Base-by-base conservation (phyloP, 2,329 filamentous ascomycete genomes). In the Fusarium circinatum region DNA sequence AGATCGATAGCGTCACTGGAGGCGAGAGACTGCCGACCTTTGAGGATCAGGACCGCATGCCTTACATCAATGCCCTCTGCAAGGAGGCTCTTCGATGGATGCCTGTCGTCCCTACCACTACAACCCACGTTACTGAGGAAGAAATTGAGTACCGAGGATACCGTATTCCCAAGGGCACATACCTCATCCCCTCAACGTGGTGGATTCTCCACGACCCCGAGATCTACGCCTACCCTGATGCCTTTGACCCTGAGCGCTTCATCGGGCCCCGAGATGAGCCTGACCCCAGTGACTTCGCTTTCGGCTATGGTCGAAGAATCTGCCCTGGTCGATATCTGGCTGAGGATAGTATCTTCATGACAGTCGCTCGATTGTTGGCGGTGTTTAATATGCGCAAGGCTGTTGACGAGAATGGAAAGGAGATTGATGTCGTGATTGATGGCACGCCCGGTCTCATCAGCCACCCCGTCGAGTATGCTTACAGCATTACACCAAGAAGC, bases 131-230 rank as follows among this genome's bases (percentile, higher is more conserved):
- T 5, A 82, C 85, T 2, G 77, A 79, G 2, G 80, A 81, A 42
- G 80, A 81, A 3, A 51, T 78, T 3, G 57, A 67, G 0, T 80
- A 75, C 14, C 52, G 65, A 7, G 78, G 77, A 1, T 81, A 79
- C 51, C 61, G 62, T 0, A 81, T 82, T 5, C 80, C 81, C 1
- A 78, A 80, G 24, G 79, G 75, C 2, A 65, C 80, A 8, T 68
- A 73, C 41, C 41, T 81, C 20, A 63, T 82, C 8, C 65, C 71
- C 1, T 62, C 62, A 1, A 70, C 73, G 18, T 80, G 78, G 76
- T 74, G 73, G 70, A 73, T 79, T 9, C 48, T 73, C 0, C 92
- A 93, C 78, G 92, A 94, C 74, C 89, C 90, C 2, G 88, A 92
- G 59, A 88, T 89, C 3, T 93, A 94, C 79, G 85, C 87, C 0